Conservation (phyloP, 1,139 yeast species). For the Candida albicans region DNA sequence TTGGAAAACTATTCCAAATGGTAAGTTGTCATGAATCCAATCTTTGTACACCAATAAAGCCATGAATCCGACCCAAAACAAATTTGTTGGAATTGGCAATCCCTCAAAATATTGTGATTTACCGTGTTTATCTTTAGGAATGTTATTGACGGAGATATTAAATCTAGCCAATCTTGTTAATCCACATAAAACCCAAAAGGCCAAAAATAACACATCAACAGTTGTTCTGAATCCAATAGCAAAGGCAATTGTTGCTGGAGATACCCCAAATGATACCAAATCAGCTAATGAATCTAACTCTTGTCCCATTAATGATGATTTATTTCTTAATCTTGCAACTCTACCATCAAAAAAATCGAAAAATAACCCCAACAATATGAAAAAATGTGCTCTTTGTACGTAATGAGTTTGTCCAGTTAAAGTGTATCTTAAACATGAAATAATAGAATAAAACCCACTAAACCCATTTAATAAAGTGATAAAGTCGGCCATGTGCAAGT, state of each 20-base stretch:
- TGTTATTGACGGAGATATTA: constrained; percentile 87
- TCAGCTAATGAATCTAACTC: constrained; percentile 96
- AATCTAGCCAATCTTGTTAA: constrained; percentile 91
- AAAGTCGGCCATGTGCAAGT: constrained; percentile 92
- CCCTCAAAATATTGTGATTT: constrained; percentile 90
- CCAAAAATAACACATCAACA: constrained; percentile 69
- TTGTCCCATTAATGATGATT: constrained; percentile 93
- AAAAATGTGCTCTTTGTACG: constrained; percentile 85
- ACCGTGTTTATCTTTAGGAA: constrained; percentile 85
- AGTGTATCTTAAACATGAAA: constrained; percentile 80
- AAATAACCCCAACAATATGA: constrained; percentile 84
- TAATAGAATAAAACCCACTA: constrained; percentile 84
- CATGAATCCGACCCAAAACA: constrained; percentile 71
- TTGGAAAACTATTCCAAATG: constrained; percentile 60
- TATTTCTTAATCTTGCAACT: constrained; percentile 91
- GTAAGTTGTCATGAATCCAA: constrained; percentile 51
- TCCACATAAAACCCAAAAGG: constrained; percentile 91
- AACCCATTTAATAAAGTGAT: constrained; percentile 90
- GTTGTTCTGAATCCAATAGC: constrained; percentile 87
- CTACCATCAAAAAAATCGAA: constrained; percentile 97
- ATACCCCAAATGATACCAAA: constrained; percentile 86
- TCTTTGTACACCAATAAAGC: constrained; percentile 60
- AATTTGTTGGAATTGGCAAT: constrained; percentile 88
- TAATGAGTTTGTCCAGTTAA: constrained; percentile 66
- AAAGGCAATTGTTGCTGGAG: constrained; percentile 91